These are phyloP conservation scores for Fragilariopsis cylindrus DNA, from an alignment of 108 stramenopile genomes.

Conservation along the genomic window DNA sequence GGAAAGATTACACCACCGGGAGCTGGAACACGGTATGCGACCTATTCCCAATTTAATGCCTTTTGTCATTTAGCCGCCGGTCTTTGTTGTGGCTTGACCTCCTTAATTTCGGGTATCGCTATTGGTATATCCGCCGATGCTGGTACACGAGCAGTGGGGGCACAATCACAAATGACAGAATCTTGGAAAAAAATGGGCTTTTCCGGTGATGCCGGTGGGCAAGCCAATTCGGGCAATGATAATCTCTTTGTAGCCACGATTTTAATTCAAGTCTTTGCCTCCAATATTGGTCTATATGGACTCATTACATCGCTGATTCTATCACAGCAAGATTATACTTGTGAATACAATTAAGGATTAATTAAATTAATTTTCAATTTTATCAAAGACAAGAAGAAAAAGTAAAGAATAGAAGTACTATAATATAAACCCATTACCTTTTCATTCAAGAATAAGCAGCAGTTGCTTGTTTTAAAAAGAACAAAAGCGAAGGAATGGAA, in stretches of 20 bases:
- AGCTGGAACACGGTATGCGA: constrained; percentile 40
- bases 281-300: constrained; percentile 97
- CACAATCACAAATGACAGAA: constrained; percentile 78
- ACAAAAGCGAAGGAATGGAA: no score
- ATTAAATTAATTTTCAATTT: not conserved
- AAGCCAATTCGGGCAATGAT: constrained; percentile 58
- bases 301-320: constrained; percentile 97
- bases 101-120: constrained; percentile 58
- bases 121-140: constrained; percentile 80
- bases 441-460: no score
- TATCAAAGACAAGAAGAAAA: not conserved
- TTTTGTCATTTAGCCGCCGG: constrained; percentile 73
- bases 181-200: constrained; percentile 86
- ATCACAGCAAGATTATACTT: constrained; percentile 48
- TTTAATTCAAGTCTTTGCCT: constrained; percentile 97
- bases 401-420: no score
- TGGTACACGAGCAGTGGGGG: constrained; percentile 89
- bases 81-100: constrained; percentile 66
- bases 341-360: constrained; percentile 19
- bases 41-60: constrained; percentile 62
- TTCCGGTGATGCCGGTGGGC: constrained; percentile 66
- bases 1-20: constrained; percentile 63
- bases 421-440: no score
- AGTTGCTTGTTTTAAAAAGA: no score
- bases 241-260: constrained; percentile 96